Evolutionary conservation across 495 filamentous ascomycete species (phyloP), one percentile per base, ranked within the genome.

Genomic region (Aspergillus olivimuriae): DNA sequence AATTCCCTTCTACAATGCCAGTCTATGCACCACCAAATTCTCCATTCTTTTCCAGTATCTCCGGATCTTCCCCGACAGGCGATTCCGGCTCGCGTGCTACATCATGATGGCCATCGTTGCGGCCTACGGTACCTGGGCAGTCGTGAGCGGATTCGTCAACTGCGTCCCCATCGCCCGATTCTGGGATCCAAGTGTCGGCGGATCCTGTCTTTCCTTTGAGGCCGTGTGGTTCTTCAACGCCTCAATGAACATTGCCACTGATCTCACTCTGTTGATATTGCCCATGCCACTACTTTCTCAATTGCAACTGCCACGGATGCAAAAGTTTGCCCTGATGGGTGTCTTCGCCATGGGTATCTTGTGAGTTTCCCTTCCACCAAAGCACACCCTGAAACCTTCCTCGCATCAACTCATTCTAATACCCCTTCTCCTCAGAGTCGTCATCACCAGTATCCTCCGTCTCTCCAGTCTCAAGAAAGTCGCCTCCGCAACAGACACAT

Each of bases 281-380:
- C 79, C 79, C 4, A 75, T 82, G 66, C 75, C 73, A 2, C 58
- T 75, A 0, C 65, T 82, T 30, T 70, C 63, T 28, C 52, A 67
- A 9, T 53, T 80, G 8, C 69, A 75, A 24, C 57, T 81, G 5
- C 74, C 70, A 1, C 59, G 53, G 12, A 56, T 57, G 32, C 77
- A 80, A 47, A 82, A 77, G 50, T 17, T 65, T 21, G 70, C 64
- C 1, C 51, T 83, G 10, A 62, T 78, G 39, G 51, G 68, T 15
- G 66, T 82, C 16, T 82, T 83, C 48, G 65, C 68, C 1, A 60
- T 82, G 0, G 80, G 80, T 41, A 69, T 64, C 50, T 68, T 79
- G 53, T 66, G 50, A 16, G 59, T 55, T 34, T 19, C 48, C 76
- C 68, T 85, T 24, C 64, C 81, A 56, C 68, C 75, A 22, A 17